Conservation (phyloP, 2,329 filamentous ascomycete genomes). For the Nectriaceae sp. region DNA sequence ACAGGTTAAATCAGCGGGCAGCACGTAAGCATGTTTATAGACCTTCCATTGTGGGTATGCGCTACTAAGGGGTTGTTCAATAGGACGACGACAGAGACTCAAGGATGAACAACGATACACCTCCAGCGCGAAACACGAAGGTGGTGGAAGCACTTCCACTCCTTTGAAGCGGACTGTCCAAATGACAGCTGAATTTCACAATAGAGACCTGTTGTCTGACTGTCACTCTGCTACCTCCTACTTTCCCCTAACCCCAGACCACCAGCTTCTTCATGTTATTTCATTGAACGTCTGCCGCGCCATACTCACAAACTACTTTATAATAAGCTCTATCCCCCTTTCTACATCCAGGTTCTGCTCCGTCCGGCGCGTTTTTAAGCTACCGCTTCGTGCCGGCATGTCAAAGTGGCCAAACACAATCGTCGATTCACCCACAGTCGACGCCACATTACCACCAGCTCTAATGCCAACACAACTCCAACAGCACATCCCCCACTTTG, state of each 20-base stretch:
- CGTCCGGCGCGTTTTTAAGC: slow-evolving; percentile 4
- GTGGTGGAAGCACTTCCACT: not conserved
- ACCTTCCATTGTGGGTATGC: not conserved
- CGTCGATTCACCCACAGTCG: slow-evolving; percentile 1
- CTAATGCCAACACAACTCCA: slow-evolving; percentile 18
- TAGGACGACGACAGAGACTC: slow-evolving; percentile 19
- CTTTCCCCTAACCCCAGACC: slow-evolving; percentile 18
- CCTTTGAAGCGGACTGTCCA: not conserved
- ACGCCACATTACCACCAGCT: slow-evolving; percentile 6
- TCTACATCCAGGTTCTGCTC: slow-evolving; percentile 8
- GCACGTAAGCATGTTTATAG: slow-evolving; percentile 7
- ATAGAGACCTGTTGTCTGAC: not conserved
- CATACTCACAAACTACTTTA: slow-evolving; percentile 23
- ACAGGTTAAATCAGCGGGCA: slow-evolving; percentile 20
- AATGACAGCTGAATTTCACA: not conserved
- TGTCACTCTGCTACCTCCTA: not conserved
- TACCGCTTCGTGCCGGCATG: slow-evolving; percentile 2
- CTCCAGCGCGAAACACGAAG: not conserved
- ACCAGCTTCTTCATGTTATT: slow-evolving; percentile 20
- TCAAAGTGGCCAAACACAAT: too few species aligned
- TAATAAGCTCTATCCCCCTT: slow-evolving; percentile 13
- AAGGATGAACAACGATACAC: slow-evolving; percentile 2
- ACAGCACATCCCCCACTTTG: slow-evolving; percentile 13
- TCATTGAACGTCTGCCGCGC: slow-evolving; percentile 22
- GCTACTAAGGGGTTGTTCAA: slow-evolving; percentile 5